Conservation (phyloP, 2,329 filamentous ascomycete species). For the Ophioceras dolichostomum region DNA sequence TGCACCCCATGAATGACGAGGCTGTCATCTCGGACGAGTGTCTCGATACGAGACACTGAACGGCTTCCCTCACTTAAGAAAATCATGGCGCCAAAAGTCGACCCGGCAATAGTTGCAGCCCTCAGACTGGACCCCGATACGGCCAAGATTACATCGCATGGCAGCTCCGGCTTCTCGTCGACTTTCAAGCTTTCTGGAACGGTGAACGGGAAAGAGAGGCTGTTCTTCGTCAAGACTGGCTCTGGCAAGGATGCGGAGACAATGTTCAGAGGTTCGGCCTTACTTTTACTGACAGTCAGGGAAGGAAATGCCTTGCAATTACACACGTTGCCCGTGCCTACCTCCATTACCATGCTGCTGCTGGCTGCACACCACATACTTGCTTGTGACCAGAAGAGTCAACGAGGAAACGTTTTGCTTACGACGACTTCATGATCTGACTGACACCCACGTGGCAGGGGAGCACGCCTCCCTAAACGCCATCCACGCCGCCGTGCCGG, state of each 20-base stretch:
- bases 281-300: too few species aligned
- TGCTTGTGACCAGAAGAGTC: not conserved
- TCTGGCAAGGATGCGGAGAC: constrained; percentile 41
- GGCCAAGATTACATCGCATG: constrained; percentile 46
- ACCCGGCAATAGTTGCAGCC: constrained; percentile 49
- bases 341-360: too few species aligned
- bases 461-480: constrained; percentile 79
- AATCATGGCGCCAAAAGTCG: constrained; percentile 34
- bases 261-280: constrained; percentile 67
- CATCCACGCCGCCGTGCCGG: constrained; percentile 58
- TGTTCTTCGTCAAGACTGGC: constrained; percentile 64
- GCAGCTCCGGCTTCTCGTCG: constrained; percentile 56
- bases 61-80: too few species aligned
- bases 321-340: too few species aligned
- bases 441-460: constrained; percentile 35
- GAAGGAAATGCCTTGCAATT: too few species aligned
- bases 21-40: too few species aligned
- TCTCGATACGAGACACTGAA: too few species aligned
- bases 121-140: constrained; percentile 42
- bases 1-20: too few species aligned
- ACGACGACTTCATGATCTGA: not conserved
- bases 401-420: not conserved
- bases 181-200: constrained; percentile 32
- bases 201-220: constrained; percentile 4
- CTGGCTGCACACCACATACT: too few species aligned